Evolutionary conservation across 225 moss, liverwort and hornwort genomes (phyloP).

Genomic region (Takakia lepidozioides): DNA sequence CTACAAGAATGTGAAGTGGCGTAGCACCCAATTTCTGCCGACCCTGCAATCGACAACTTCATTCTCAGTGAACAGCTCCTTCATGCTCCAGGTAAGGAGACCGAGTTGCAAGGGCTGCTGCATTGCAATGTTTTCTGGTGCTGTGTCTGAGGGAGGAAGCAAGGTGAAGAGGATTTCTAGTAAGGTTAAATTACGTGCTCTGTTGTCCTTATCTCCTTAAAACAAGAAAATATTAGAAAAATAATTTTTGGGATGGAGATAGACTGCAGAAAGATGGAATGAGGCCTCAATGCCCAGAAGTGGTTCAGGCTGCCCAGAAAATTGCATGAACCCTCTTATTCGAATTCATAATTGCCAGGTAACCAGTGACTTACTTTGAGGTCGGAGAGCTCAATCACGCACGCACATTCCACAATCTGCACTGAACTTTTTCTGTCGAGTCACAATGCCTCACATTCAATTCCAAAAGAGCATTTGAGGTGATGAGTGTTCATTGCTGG

Average conservation of each 20-base stretch:
- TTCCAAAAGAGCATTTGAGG: too few species aligned
- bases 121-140: too few species aligned
- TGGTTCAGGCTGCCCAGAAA: neutral
- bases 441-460: too few species aligned
- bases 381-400: slow-evolving; percentile 76
- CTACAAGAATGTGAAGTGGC: slow-evolving; percentile 76
- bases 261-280: neutral
- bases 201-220: too few species aligned
- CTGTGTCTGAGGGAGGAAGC: too few species aligned
- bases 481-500: too few species aligned
- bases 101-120: neutral
- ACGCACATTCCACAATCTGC: slow-evolving; percentile 81
- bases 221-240: neutral
- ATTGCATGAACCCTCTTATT: neutral
- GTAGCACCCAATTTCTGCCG: slow-evolving; percentile 63
- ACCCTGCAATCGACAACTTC: slow-evolving; percentile 37
- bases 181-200: neutral
- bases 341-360: neutral
- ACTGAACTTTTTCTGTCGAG: slow-evolving; percentile 64
- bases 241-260: neutral
- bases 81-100: neutral
- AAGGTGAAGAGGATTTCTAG: neutral
- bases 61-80: neutral
- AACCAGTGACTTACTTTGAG: slow-evolving; percentile 42
- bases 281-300: neutral